phyloP scores from a whole-genome alignment of 768 basidiomycete genomes.

The Infundibulicybe gibba region DNA sequence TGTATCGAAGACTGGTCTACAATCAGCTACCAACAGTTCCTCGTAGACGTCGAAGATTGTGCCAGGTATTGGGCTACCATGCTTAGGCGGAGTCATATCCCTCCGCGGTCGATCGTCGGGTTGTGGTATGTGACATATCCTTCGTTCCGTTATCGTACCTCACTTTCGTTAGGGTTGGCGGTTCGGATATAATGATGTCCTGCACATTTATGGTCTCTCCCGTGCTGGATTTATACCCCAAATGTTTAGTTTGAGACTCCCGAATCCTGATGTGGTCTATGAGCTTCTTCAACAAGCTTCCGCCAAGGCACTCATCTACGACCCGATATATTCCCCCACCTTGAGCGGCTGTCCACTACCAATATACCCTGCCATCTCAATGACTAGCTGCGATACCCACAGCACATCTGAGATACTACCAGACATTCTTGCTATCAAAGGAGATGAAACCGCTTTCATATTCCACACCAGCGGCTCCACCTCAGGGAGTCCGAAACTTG shows the following conservation, averaged over 20 bases:
- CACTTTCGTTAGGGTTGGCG: conserved; percentile 52
- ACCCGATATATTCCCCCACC: conserved; percentile 47
- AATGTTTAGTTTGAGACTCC: conserved; percentile 73
- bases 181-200: conserved; percentile 69
- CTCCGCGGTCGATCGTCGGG: conserved; percentile 59
- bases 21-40: conserved; percentile 65
- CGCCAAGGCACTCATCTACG: conserved; percentile 63
- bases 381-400: conserved; percentile 32
- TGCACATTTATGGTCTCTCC: conserved; percentile 73
- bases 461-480: conserved; percentile 85
- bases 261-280: conserved; percentile 66
- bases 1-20: conserved; percentile 51
- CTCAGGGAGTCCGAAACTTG: conserved; percentile 79
- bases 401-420: conserved; percentile 37
- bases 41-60: conserved; percentile 57
- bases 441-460: conserved; percentile 52
- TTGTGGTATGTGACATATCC: conserved; percentile 50
- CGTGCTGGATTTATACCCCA: conserved; percentile 78
- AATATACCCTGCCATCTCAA: conserved; percentile 38
- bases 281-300: conserved; percentile 63
- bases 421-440: conserved; percentile 1
- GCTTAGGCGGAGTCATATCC: conserved; percentile 44
- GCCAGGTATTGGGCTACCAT: conserved; percentile 60
- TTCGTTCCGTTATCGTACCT: conserved; percentile 9
- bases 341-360: conserved; percentile 46